phyloP scores from a whole-genome alignment of 2,329 filamentous ascomycete genomes.

The Xylariaceae sp. region DNA sequence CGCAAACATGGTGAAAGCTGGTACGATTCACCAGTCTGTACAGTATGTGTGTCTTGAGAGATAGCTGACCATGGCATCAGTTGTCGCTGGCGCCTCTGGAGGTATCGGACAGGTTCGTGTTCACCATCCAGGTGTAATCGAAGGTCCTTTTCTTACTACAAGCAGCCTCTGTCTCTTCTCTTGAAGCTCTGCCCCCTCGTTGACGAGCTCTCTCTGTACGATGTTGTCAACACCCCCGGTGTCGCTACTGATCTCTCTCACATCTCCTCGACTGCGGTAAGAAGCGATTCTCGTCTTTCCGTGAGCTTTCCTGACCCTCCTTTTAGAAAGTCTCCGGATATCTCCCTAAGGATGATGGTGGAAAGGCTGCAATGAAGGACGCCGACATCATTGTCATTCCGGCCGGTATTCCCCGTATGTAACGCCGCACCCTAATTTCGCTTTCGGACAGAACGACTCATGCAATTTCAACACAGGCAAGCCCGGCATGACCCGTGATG shows the following conservation, averaged over 20 bases:
- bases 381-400: conserved; percentile 97
- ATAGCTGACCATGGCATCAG: conserved; percentile 29
- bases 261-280: conserved; percentile 83
- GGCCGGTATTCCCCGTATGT: conserved; percentile 92
- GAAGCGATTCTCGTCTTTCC: conserved; percentile 15
- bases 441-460: conserved; percentile 15
- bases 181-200: conserved; percentile 86
- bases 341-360: conserved; percentile 79
- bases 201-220: conserved; percentile 92
- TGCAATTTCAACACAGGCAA: conserved; percentile 62
- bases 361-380: conserved; percentile 84
- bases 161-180: conserved; percentile 88
- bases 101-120: conserved; percentile 89
- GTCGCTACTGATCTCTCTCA: conserved; percentile 95
- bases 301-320: conserved; percentile 24
- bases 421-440: background rate
- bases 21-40: conserved; percentile 32
- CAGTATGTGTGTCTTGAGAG: background rate
- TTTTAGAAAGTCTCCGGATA: conserved; percentile 78
- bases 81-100: conserved; percentile 93
- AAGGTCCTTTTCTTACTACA: conserved; percentile 13
- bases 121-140: conserved; percentile 3
- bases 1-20: conserved; percentile 56
- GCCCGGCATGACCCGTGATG: conserved; percentile 98
- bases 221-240: conserved; percentile 98